phyloP scores from a whole-genome alignment of 768 basidiomycete species.

The Amanita inopinata region DNA sequence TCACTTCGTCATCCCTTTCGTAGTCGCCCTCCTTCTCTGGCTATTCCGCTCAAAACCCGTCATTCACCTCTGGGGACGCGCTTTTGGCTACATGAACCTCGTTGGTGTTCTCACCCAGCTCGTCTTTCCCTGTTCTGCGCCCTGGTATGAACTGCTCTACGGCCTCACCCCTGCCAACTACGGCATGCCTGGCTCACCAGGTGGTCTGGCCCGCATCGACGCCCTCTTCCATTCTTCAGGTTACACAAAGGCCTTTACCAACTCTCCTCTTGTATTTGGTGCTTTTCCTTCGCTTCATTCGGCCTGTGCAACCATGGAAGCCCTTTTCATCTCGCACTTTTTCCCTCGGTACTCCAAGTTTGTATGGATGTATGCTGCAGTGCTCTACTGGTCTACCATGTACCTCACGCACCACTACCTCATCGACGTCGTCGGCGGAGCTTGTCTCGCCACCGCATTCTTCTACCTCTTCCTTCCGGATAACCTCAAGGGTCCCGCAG shows the following conservation, averaged over 20 bases:
- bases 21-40: slow-evolving; percentile 82
- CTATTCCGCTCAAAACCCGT: slow-evolving; percentile 76
- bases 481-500: slow-evolving; percentile 51
- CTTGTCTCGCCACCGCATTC: slow-evolving; percentile 76
- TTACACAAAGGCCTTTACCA: slow-evolving; percentile 75
- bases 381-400: slow-evolving; percentile 98
- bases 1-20: slow-evolving; percentile 82
- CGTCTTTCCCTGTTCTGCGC: slow-evolving; percentile 85
- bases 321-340: slow-evolving; percentile 90
- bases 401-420: slow-evolving; percentile 98
- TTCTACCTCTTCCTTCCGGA: slow-evolving; percentile 89
- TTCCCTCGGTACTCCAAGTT: slow-evolving; percentile 65
- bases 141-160: slow-evolving; percentile 97
- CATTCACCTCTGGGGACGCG: slow-evolving; percentile 75
- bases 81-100: slow-evolving; percentile 91
- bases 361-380: slow-evolving; percentile 75
- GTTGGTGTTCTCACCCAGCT: slow-evolving; percentile 83
- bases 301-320: slow-evolving; percentile 84
- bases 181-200: slow-evolving; percentile 84
- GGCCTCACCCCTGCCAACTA: slow-evolving; percentile 95
- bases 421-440: slow-evolving; percentile 93
- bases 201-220: slow-evolving; percentile 90
- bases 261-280: slow-evolving; percentile 90
- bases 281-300: slow-evolving; percentile 95
- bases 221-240: slow-evolving; percentile 65